These are phyloP conservation scores for Austroboletus novae-zelandiae DNA, from an alignment of 1,284 basidiomycete genomes.

Conservation along the genomic window DNA sequence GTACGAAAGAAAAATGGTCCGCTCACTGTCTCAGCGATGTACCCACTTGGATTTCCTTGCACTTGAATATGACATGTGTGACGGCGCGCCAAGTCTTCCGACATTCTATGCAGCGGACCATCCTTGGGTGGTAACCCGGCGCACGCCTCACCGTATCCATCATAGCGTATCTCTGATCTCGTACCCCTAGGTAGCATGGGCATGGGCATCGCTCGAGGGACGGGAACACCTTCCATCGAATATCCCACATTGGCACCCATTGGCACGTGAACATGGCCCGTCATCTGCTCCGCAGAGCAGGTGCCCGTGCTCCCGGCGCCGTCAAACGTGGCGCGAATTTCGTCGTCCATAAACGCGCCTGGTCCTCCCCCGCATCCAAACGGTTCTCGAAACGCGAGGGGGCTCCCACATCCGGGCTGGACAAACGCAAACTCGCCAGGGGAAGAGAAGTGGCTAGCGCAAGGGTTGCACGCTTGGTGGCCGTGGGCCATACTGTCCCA, in stretches of 20 bases:
- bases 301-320: neutral
- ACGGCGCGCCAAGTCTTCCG: neutral
- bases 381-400: neutral
- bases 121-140: neutral
- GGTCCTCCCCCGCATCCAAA: constrained; percentile 1
- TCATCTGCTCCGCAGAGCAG: neutral
- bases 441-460: neutral
- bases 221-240: constrained; percentile 6
- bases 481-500: constrained; percentile 9
- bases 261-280: neutral
- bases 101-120: neutral
- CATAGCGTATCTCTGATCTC: neutral
- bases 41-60: too few relatives aligned
- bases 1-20: too few relatives aligned
- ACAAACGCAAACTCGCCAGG: neutral
- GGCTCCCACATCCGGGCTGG: neutral
- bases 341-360: constrained; percentile 19
- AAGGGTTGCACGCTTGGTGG: neutral
- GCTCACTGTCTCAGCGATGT: too few relatives aligned
- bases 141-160: neutral
- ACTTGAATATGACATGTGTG: neutral
- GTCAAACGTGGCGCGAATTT: constrained; percentile 22
- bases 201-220: constrained; percentile 10
- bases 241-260: neutral
- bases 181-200: neutral